Evolutionary conservation across 1,284 basidiomycete species (phyloP).

Genomic region (Marasmius sp.): DNA sequence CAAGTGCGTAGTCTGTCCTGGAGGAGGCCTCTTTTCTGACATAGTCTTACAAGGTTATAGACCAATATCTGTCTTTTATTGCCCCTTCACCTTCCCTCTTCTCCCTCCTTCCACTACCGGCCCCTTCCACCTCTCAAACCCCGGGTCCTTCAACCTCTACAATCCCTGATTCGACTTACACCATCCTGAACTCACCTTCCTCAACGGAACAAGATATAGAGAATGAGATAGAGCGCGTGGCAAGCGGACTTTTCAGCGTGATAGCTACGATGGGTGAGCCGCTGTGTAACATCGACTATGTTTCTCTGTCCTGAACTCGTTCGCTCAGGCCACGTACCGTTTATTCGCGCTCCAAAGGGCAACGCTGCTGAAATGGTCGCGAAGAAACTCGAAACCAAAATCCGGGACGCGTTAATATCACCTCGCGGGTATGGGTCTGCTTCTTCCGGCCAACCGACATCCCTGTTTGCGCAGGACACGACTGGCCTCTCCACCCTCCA

Average conservation of each 20-base stretch:
- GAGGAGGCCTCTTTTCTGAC: not conserved
- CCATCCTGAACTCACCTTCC: constrained; percentile 89
- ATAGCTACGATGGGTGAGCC: constrained; percentile 85
- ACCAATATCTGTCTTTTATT: constrained; percentile 97
- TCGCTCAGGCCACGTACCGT: constrained; percentile 80
- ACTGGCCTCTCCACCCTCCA: constrained; percentile 75
- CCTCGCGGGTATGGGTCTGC: constrained; percentile 36
- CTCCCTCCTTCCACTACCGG: constrained; percentile 72
- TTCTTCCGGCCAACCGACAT: constrained; percentile 60
- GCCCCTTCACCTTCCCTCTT: constrained; percentile 94
- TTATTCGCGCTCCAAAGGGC: constrained; percentile 92
- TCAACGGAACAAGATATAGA: constrained; percentile 92
- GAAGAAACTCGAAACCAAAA: constrained; percentile 90
- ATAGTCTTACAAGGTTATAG: constrained; percentile 62
- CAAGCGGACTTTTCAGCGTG: constrained; percentile 89
- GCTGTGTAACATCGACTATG: not conserved
- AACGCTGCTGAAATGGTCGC: constrained; percentile 99
- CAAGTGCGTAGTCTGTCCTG: constrained; percentile 51
- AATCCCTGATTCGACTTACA: constrained; percentile 60
- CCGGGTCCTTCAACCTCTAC: constrained; percentile 34
- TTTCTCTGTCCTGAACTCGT: not conserved
- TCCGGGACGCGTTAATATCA: constrained; percentile 86
- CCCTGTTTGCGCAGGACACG: constrained; percentile 72
- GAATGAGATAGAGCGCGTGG: constrained; percentile 90
- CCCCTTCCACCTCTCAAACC: constrained; percentile 30